Evolutionary conservation across 2,329 filamentous ascomycete species (phyloP).

Genomic region (Verticillium nonalfalfae): DNA sequence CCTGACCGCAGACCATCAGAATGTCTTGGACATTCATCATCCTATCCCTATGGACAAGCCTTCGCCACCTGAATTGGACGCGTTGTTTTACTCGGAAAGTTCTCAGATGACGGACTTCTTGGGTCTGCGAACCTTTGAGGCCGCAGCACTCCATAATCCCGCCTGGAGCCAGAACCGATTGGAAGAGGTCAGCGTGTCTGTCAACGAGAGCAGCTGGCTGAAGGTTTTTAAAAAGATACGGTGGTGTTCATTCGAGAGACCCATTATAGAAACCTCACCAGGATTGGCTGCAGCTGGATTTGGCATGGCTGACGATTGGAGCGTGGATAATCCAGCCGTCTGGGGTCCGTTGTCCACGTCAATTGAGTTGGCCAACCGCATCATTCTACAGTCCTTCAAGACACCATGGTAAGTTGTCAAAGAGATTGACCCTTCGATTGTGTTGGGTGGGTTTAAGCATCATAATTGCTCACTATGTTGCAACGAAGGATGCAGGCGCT

Average conservation of each 20-base stretch:
- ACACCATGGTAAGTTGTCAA: conserved; percentile 6
- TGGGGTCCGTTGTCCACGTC: conserved; percentile 6
- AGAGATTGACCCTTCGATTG: background rate
- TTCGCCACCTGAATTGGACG: conserved; percentile 1
- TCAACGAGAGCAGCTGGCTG: conserved; percentile 5
- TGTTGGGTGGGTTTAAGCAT: too few relatives aligned
- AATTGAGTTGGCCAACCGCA: conserved; percentile 11
- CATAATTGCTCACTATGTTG: background rate
- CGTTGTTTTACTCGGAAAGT: conserved; percentile 4
- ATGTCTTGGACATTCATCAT: background rate
- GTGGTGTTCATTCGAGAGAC: conserved; percentile 1
- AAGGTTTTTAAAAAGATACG: conserved; percentile 4
- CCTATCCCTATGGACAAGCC: background rate
- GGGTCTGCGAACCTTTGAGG: conserved; percentile 9
- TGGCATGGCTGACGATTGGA: background rate
- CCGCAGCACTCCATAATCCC: background rate
- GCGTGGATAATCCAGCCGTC: conserved; percentile 3
- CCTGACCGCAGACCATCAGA: background rate
- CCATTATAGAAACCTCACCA: conserved; percentile 1
- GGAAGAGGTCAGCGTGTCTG: background rate
- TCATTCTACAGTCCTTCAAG: background rate
- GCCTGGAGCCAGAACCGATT: background rate
- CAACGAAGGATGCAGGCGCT: background rate
- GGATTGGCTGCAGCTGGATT: background rate
- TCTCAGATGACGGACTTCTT: background rate